Evolutionary conservation across 345 rosid genomes (phyloP).

Genomic region (Euphorbia pulcherrima): DNA sequence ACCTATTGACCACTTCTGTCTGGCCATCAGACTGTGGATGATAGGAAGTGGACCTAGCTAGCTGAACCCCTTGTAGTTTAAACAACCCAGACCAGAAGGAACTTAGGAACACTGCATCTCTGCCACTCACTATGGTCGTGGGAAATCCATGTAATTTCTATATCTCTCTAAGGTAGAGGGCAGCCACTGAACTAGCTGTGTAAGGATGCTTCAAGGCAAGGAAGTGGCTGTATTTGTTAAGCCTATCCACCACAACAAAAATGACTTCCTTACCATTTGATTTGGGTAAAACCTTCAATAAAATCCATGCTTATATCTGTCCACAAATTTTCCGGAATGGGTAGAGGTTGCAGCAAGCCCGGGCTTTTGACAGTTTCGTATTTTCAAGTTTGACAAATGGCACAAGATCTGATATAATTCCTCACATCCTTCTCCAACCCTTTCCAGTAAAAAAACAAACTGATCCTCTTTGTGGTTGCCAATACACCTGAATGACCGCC

Average conservation of each 20-base stretch:
- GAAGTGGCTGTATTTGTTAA: too few relatives aligned
- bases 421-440: too few relatives aligned
- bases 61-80: background rate
- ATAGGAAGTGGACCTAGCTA: background rate
- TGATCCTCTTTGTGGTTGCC: background rate
- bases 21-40: background rate
- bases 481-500: background rate
- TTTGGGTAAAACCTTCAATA: background rate
- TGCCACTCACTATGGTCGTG: too few relatives aligned
- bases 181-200: too few relatives aligned
- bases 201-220: too few relatives aligned
- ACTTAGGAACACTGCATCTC: too few relatives aligned
- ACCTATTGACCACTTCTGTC: background rate
- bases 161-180: too few relatives aligned
- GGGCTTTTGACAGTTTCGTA: background rate
- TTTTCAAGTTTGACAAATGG: background rate
- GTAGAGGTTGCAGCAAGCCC: background rate
- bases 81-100: too few relatives aligned
- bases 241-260: background rate
- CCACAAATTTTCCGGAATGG: too few relatives aligned
- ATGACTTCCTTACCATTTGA: background rate
- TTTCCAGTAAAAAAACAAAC: background rate
- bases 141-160: too few relatives aligned
- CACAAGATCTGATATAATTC: background rate
- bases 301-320: slow-evolving; percentile 1